Evolutionary conservation across 2,329 filamentous ascomycete species (phyloP).

Genomic region (Aaosphaeria arxii): DNA sequence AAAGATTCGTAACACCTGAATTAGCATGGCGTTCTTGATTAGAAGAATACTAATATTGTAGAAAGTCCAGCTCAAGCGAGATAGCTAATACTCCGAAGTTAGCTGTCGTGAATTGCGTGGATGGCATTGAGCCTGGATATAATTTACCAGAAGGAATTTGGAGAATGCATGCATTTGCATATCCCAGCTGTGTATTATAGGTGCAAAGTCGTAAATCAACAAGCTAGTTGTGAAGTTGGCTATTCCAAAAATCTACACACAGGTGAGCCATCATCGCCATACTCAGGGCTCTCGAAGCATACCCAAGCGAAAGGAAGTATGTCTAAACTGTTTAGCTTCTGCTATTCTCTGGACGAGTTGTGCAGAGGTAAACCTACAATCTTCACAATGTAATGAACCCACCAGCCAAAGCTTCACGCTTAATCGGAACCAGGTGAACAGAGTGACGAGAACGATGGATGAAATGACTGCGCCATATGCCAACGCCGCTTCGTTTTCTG

Average conservation of each 20-base stretch:
- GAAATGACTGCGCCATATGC: conserved; percentile 7
- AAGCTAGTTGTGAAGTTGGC: conserved; percentile 6
- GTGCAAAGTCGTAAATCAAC: conserved; percentile 10
- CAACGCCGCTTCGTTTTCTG: conserved; percentile 7
- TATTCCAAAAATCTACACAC: conserved; percentile 6
- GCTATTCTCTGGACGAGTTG: background rate
- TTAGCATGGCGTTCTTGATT: conserved; percentile 11
- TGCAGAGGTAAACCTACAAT: conserved; percentile 7
- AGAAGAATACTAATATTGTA: conserved; percentile 13
- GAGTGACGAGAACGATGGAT: conserved; percentile 4
- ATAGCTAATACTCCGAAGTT: conserved; percentile 2
- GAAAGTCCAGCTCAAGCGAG: conserved; percentile 8
- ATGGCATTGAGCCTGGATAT: background rate
- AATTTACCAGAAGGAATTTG: conserved; percentile 7
- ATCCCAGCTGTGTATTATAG: conserved; percentile 15
- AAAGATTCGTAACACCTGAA: conserved; percentile 12
- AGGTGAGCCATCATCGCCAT: too few relatives aligned
- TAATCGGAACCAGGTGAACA: conserved; percentile 14
- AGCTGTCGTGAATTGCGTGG: background rate
- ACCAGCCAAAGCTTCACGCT: conserved; percentile 10
- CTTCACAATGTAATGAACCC: conserved; percentile 8
- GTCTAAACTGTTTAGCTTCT: conserved; percentile 8
- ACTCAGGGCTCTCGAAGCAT: background rate
- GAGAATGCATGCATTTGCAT: conserved; percentile 5
- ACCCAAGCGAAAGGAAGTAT: conserved; percentile 14